A percentile compares a stretch with the other conserved stretches of the same genome.
Conservation (phyloP, 345 rosid species). For the Hibiscus syriacus region DNA sequence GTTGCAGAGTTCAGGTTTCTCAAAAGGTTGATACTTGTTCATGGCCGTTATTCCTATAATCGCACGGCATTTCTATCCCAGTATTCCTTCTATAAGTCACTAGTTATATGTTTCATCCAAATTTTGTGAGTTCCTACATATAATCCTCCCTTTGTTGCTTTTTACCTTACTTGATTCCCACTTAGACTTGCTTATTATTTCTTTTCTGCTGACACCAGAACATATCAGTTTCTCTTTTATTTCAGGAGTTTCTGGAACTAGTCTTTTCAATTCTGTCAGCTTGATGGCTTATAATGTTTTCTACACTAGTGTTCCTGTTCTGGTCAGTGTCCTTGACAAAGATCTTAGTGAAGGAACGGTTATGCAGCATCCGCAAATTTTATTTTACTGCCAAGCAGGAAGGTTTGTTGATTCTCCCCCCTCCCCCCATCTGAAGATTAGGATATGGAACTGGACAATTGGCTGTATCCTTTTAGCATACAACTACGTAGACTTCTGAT, state of each 20-base stretch:
- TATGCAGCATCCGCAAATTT: conserved; percentile 97
- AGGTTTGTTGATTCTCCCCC: conserved; percentile 38
- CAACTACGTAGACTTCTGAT: neutral
- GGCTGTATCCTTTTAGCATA: conserved; percentile 1
- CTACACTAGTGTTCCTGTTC: conserved; percentile 93
- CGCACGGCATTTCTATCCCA: conserved; percentile 94
- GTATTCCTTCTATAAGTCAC: conserved; percentile 93
- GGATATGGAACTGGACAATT: conserved; percentile 2
- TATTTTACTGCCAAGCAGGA: conserved; percentile 99
- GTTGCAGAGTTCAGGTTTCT: conserved; percentile 86
- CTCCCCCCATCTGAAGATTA: neutral
- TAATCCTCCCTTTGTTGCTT: neutral
- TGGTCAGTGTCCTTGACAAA: conserved; percentile 89
- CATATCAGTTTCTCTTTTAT: conserved; percentile 85
- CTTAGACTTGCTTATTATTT: neutral
- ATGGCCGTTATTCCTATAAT: conserved; percentile 95
- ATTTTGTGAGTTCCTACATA: conserved; percentile 66
- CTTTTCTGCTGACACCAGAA: conserved; percentile 34
- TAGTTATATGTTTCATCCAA: conserved; percentile 91
- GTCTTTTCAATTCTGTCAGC: conserved; percentile 96
- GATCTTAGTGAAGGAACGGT: conserved; percentile 88
- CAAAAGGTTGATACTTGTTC: conserved; percentile 86
- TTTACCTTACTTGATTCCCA: conserved; percentile 4
- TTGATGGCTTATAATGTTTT: conserved; percentile 98
- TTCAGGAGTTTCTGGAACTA: conserved; percentile 98